These are phyloP conservation scores for Aspergillus intermedius DNA, from an alignment of 2,329 filamentous ascomycete species.

Conservation along the genomic window DNA sequence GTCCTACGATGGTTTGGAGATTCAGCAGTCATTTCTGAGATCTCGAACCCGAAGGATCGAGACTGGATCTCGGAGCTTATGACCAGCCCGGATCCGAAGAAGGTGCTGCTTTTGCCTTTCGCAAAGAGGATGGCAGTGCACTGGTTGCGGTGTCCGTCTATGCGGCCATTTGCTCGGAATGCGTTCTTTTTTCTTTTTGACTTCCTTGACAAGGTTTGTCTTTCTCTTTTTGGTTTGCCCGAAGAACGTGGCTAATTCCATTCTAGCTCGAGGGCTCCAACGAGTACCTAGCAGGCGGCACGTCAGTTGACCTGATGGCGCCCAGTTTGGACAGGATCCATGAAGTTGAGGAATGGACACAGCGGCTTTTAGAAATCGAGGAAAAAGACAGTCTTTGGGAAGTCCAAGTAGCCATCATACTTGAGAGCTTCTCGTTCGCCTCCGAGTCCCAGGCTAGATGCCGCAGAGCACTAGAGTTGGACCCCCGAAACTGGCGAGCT, in stretches of 20 bases:
- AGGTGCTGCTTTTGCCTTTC: slow-evolving; percentile 14
- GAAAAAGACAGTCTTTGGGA: slow-evolving; percentile 12
- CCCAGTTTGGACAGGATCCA: slow-evolving; percentile 5
- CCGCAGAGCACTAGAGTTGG: slow-evolving; percentile 11
- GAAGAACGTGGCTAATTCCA: neutral
- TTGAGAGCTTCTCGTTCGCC: slow-evolving; percentile 8
- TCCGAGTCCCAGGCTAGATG: slow-evolving; percentile 15
- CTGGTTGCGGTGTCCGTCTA: slow-evolving; percentile 12
- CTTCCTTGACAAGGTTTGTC: slow-evolving; percentile 9
- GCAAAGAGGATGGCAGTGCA: slow-evolving; percentile 17
- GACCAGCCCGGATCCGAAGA: slow-evolving; percentile 8
- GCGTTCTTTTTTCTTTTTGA: slow-evolving; percentile 11
- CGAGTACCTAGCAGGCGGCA: neutral
- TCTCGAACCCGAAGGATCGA: slow-evolving; percentile 8
- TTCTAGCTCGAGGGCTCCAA: neutral
- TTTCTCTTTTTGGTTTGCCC: neutral
- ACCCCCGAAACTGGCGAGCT: slow-evolving; percentile 17
- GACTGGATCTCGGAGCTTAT: slow-evolving; percentile 16
- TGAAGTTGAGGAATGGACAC: slow-evolving; percentile 10
- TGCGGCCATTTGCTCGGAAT: slow-evolving; percentile 4
- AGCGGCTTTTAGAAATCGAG: slow-evolving; percentile 2
- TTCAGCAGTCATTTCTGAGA: slow-evolving; percentile 14
- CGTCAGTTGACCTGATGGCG: neutral
- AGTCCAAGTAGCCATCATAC: slow-evolving; percentile 17
- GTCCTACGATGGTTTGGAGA: slow-evolving; percentile 18